Evolutionary conservation across 768 basidiomycete species (phyloP).

Genomic region (Tephrocybe rancida): DNA sequence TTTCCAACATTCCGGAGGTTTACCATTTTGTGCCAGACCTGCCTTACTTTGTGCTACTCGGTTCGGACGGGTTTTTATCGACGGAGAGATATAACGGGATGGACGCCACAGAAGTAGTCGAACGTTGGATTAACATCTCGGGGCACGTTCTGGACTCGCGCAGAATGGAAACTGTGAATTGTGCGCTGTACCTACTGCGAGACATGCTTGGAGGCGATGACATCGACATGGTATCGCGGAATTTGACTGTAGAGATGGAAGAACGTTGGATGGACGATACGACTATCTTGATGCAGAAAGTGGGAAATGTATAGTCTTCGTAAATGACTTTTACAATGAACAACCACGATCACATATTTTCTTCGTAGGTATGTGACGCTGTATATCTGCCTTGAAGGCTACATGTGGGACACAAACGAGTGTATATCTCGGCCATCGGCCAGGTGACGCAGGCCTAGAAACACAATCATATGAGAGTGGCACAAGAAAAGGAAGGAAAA

Average conservation of each 20-base stretch:
- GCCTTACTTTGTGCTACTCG: conserved; percentile 41
- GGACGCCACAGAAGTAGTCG: conserved; percentile 6
- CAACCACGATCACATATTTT: not conserved
- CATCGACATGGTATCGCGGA: conserved; percentile 33
- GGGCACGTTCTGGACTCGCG: conserved; percentile 7
- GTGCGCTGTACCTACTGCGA: conserved; percentile 41
- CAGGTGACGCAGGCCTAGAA: conserved; percentile 64
- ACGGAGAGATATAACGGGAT: conserved; percentile 12
- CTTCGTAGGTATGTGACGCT: not conserved
- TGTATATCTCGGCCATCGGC: conserved; percentile 75
- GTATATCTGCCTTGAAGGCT: conserved; percentile 22
- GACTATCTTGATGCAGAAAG: conserved; percentile 42
- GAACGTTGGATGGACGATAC: conserved; percentile 49
- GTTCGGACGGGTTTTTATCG: conserved; percentile 41
- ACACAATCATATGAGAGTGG: not conserved
- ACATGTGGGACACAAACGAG: conserved; percentile 59
- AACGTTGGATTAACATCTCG: conserved; percentile 7
- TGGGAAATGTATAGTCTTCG: not conserved
- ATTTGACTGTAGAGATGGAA: conserved; percentile 47
- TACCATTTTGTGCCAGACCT: conserved; percentile 30
- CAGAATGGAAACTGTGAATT: conserved; percentile 21
- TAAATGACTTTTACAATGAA: not conserved
- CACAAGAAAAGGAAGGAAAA: conserved; percentile 8
- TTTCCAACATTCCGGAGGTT: conserved; percentile 43
- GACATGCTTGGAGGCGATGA: conserved; percentile 43